A percentile compares a stretch with the other conserved stretches of the same genome.
These are phyloP conservation scores for Myotisia sp. DNA, from an alignment of 2,329 filamentous ascomycete species.

Conservation along the genomic window DNA sequence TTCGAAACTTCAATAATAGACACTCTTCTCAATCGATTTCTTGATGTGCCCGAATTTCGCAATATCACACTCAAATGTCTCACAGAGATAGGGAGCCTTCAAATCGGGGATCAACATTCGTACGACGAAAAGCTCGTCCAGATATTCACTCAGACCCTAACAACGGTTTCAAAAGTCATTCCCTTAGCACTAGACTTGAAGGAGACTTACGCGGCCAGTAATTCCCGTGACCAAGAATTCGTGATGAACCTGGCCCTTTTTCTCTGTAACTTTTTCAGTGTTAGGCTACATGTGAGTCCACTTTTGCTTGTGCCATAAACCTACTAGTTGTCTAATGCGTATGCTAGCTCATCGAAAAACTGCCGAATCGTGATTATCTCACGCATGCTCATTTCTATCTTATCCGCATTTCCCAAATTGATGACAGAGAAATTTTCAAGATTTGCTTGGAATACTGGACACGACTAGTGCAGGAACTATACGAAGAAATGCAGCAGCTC, in stretches of 20 bases:
- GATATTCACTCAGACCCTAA: conserved; percentile 96
- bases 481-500: conserved; percentile 96
- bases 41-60: conserved; percentile 86
- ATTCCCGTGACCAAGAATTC: conserved; percentile 89
- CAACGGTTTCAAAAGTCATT: conserved; percentile 83
- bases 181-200: conserved; percentile 82
- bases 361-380: conserved; percentile 88
- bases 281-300: conserved; percentile 60
- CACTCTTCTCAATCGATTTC: conserved; percentile 78
- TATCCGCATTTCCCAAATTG: conserved; percentile 95
- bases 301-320: conserved; percentile 12
- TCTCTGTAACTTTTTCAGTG: conserved; percentile 90
- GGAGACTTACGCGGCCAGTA: conserved; percentile 78
- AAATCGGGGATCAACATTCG: conserved; percentile 58
- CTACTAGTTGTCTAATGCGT: conserved; percentile 11
- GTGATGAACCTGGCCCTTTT: conserved; percentile 94
- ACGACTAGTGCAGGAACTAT: conserved; percentile 91
- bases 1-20: conserved; percentile 96
- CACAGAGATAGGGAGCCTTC: conserved; percentile 89
- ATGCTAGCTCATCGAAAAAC: conserved; percentile 70
- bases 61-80: conserved; percentile 94
- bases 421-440: conserved; percentile 98
- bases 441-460: conserved; percentile 99
- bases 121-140: conserved; percentile 93
- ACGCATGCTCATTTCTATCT: conserved; percentile 96